A percentile compares a stretch with the other conserved stretches of the same genome.
These are phyloP conservation scores for Mycena floridula DNA, from an alignment of 768 basidiomycete genomes.

Conservation along the genomic window DNA sequence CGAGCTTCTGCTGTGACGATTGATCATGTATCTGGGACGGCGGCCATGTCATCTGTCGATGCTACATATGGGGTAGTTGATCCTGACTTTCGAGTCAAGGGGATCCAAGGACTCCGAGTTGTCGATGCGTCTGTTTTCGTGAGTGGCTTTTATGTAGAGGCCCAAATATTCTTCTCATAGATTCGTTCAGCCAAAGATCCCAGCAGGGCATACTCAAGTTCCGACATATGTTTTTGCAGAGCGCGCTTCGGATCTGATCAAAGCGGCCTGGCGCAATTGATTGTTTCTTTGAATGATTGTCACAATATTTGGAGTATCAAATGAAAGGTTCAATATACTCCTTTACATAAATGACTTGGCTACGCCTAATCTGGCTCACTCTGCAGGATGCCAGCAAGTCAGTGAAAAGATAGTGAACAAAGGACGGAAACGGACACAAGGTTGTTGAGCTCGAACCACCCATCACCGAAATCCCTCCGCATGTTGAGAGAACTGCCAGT, in stretches of 20 bases:
- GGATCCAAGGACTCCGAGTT: slow-evolving; percentile 22
- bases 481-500: too few relatives aligned
- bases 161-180: not conserved
- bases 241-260: slow-evolving; percentile 18
- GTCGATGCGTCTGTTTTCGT: slow-evolving; percentile 29
- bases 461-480: too few relatives aligned
- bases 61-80: slow-evolving; percentile 25
- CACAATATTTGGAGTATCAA: too few relatives aligned
- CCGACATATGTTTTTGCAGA: slow-evolving; percentile 16
- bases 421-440: too few relatives aligned
- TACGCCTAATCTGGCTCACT: too few relatives aligned
- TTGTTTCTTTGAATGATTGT: too few relatives aligned
- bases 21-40: slow-evolving; percentile 23
- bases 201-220: slow-evolving; percentile 13
- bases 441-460: too few relatives aligned
- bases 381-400: too few relatives aligned
- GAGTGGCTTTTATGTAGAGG: slow-evolving; percentile 3
- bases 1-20: slow-evolving; percentile 6
- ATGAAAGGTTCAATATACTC: too few relatives aligned
- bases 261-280: slow-evolving; percentile 3
- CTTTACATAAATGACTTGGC: too few relatives aligned
- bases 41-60: slow-evolving; percentile 19
- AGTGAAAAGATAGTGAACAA: too few relatives aligned
- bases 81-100: slow-evolving; percentile 25
- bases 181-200: slow-evolving; percentile 12